phyloP scores from a whole-genome alignment of 345 rosid species.

The Eucalyptus brandiana region DNA sequence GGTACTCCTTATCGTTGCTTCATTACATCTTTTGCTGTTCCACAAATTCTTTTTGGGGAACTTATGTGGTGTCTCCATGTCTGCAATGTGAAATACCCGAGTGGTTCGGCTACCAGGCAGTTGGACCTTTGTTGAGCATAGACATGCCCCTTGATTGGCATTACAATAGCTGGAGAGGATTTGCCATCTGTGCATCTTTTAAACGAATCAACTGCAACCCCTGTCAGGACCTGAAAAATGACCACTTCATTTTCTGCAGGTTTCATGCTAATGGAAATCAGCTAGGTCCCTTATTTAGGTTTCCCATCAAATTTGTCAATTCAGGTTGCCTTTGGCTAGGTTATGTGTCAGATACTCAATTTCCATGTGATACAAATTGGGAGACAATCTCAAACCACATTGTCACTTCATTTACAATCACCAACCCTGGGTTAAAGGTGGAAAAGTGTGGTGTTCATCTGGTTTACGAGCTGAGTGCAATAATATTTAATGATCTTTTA shows the following conservation, averaged over 20 bases:
- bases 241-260: background rate
- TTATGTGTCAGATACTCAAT: background rate
- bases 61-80: background rate
- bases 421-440: background rate
- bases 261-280: background rate
- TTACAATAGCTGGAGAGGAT: rapidly evolving
- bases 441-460: background rate
- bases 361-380: background rate
- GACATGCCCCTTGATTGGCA: background rate
- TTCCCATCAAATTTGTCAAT: background rate
- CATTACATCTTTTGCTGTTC: background rate
- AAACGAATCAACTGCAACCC: background rate
- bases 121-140: background rate
- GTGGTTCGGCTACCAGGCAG: background rate
- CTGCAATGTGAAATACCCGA: background rate
- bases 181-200: background rate
- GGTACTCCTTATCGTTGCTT: background rate
- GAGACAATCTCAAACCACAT: background rate
- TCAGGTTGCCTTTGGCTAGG: background rate
- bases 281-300: background rate
- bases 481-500: background rate
- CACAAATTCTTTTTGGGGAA: rapidly evolving
- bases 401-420: background rate
- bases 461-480: rapidly evolving
- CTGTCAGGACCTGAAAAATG: background rate